Conservation (phyloP, 768 basidiomycete species). For the Lactifluus volemus region DNA sequence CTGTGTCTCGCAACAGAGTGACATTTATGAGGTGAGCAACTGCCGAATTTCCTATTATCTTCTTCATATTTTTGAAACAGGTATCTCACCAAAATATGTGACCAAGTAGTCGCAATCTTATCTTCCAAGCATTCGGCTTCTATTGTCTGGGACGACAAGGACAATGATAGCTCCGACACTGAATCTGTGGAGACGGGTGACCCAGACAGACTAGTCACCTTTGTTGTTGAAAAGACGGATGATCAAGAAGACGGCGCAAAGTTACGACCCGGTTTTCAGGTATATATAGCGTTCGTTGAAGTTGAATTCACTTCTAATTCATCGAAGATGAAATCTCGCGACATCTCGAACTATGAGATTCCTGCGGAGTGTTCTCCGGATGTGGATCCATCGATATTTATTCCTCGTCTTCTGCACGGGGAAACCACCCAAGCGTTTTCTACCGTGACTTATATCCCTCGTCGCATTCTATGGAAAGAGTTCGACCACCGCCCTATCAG, state of each 20-base stretch:
- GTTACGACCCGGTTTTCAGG: slow-evolving; percentile 38
- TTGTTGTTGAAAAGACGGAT: slow-evolving; percentile 44
- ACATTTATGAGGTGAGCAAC: slow-evolving; percentile 50
- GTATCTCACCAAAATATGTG: slow-evolving; percentile 28
- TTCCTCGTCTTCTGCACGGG: slow-evolving; percentile 8
- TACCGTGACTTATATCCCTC: neutral
- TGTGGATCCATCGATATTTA: neutral
- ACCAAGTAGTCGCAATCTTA: slow-evolving; percentile 45
- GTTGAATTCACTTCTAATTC: neutral
- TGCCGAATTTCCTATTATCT: neutral
- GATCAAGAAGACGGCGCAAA: slow-evolving; percentile 47
- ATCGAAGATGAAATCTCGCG: neutral
- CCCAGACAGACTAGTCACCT: slow-evolving; percentile 41
- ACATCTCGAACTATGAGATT: neutral
- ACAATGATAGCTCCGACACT: slow-evolving; percentile 11
- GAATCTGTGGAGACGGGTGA: slow-evolving; percentile 31
- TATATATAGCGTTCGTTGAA: slow-evolving; percentile 19
- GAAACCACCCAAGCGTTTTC: slow-evolving; percentile 18
- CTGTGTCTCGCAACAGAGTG: slow-evolving; percentile 47
- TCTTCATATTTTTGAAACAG: neutral
- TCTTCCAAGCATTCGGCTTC: slow-evolving; percentile 38
- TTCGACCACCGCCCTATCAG: neutral
- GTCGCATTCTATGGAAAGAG: neutral
- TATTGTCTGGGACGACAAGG: slow-evolving; percentile 36
- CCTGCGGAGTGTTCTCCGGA: neutral